phyloP scores from a whole-genome alignment of 306 rosid species.

The Mucuna pruriens region DNA sequence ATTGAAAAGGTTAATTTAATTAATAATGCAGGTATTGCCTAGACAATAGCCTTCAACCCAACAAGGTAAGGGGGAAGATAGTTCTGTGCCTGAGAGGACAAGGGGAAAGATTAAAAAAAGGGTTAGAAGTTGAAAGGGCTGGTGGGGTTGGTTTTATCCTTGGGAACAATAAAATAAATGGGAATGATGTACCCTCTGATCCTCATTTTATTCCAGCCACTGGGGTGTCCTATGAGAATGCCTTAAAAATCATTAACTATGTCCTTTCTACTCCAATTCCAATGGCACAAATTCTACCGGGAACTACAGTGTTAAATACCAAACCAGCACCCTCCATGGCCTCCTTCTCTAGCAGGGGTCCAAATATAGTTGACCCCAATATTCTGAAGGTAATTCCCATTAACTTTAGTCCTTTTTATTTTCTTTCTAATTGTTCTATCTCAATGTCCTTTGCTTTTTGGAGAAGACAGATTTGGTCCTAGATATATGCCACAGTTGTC shows the following conservation, averaged over 20 bases:
- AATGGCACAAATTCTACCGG: conserved; percentile 64
- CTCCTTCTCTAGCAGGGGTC: conserved; percentile 84
- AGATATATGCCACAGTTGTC: neutral
- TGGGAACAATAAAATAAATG: conserved; percentile 56
- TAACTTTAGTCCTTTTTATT: neutral
- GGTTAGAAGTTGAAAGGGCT: conserved; percentile 70
- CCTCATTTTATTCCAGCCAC: conserved; percentile 83
- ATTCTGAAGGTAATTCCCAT: conserved; percentile 68
- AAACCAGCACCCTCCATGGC: conserved; percentile 91
- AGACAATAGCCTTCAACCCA: conserved; percentile 62
- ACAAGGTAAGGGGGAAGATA: conserved; percentile 74
- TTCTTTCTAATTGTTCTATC: neutral
- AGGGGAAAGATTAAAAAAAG: conserved; percentile 62
- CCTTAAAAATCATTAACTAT: conserved; percentile 54
- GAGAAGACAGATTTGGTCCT: conserved; percentile 7
- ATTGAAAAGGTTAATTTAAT: neutral
- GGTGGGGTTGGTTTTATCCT: conserved; percentile 79
- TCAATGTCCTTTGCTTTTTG: neutral
- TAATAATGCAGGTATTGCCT: conserved; percentile 68
- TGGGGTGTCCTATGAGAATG: conserved; percentile 52
- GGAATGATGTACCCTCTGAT: conserved; percentile 62
- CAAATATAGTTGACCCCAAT: conserved; percentile 75
- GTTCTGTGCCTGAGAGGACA: conserved; percentile 79
- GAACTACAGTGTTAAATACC: conserved; percentile 56
- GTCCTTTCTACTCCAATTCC: conserved; percentile 56